Evolutionary conservation across 2,329 filamentous ascomycete species (phyloP), one percentile per base, ranked within the genome.

Genomic region (Elsinoe fawcettii): DNA sequence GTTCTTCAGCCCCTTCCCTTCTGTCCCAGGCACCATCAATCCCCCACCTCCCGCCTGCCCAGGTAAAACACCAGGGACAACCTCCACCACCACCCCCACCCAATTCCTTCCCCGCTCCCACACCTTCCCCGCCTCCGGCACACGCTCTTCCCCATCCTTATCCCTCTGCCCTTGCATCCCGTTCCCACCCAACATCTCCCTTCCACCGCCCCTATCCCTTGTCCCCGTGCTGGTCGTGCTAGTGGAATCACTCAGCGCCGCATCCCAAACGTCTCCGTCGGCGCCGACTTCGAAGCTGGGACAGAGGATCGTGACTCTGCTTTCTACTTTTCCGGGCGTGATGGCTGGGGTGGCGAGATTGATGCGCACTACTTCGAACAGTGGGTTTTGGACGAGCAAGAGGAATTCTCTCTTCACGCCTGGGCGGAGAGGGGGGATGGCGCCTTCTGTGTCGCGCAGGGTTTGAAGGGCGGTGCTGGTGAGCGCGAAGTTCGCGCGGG

Each of bases 91-190:
- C 9, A 99, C 89, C 63, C 86, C 93, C 14, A 93, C 93, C 88
- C 91, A 96, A 70, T 97, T 99, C 34, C 91, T 80, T 0, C 91
- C 92, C 56, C 86, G 82, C 62, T 96, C 91, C 88, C 90, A 99
- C n/a, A 97, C 85, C 73, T 97, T 97, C 55, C 92, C 93, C 0
- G 88, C 88, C 70, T 95, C 90, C 14, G 88, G 82, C 66, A 83
- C 84, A 51, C 83, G 80, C 55, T 75, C 77, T 53, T 75, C 77
- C 39, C 73, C 71, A n/a, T 43, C 43, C 16, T 55, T 39, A 18
- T 57, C 55, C 16, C 27, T 14, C 14, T 20, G 16, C 4, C 49
- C 49, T 18, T 23, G 25, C 34, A 39, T 57, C 23, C 18, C 22
- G 51, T 3, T 53, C 2, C 49, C 34, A 11, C 49, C 49, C 2